Percentiles rank a stretch among this genome's conserved stretches.
phyloP scores from a whole-genome alignment of 2,329 filamentous ascomycete genomes.

The Pseudogymnoascus sp. region DNA sequence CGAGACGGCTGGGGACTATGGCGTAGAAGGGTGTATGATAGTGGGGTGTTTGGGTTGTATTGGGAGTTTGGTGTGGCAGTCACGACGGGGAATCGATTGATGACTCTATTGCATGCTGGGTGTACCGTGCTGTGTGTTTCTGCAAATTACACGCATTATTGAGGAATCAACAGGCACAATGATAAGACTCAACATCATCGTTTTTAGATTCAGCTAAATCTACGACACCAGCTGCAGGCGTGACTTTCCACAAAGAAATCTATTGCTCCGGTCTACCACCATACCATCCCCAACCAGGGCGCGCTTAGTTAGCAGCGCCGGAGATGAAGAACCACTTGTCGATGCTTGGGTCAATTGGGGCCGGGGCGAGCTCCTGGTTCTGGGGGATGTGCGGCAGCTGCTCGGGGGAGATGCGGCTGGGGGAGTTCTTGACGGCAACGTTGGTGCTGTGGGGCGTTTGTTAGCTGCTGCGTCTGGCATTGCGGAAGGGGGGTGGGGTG shows the following conservation, averaged over 20 bases:
- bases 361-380: conserved; percentile 73
- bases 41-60: not conserved
- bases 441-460: conserved; percentile 61
- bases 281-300: not conserved
- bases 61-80: not conserved
- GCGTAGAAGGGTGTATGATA: conserved; percentile 1
- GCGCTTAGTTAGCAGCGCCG: conserved; percentile 72
- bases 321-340: conserved; percentile 99
- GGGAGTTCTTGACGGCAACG: conserved; percentile 66
- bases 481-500: not conserved
- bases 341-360: conserved; percentile 89
- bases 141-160: not conserved
- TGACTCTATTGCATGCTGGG: not conserved
- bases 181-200: not conserved
- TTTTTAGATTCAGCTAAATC: not conserved
- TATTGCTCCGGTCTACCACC: not conserved
- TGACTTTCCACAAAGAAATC: conserved; percentile 7
- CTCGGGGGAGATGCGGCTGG: conserved; percentile 61
- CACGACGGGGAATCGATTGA: conserved; percentile 2
- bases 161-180: not conserved
- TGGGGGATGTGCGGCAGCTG: conserved; percentile 71
- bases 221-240: conserved; percentile 6
- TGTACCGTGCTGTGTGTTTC: not conserved
- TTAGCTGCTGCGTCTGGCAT: conserved; percentile 21
- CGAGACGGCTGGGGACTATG: conserved; percentile 4